A percentile compares a stretch with the other conserved stretches of the same genome.
Evolutionary conservation across 148 eudicot genomes (phyloP).

Genomic region (Pouteria glomerata): DNA sequence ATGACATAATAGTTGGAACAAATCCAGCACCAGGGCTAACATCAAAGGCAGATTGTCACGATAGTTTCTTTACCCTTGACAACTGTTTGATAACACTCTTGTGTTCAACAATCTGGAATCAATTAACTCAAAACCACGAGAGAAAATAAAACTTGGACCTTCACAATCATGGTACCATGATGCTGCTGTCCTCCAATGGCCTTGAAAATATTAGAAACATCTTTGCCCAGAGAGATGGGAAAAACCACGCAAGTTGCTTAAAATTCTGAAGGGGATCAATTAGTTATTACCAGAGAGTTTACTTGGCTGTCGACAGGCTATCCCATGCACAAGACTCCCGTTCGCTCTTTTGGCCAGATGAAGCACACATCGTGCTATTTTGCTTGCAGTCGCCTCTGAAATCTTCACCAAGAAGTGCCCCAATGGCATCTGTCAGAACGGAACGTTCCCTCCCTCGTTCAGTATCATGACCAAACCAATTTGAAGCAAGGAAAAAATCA

Average conservation of each 20-base stretch:
- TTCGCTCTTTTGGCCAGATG: constrained; percentile 26
- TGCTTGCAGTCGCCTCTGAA: constrained; percentile 34
- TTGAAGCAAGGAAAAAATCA: constrained; percentile 53
- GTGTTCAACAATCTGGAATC: no score
- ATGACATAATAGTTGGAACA: no score
- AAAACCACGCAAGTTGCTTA: background rate
- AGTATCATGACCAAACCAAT: constrained; percentile 32
- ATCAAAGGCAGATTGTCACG: no score
- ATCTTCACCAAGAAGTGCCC: constrained; percentile 51
- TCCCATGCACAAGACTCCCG: constrained; percentile 35
- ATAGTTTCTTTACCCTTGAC: no score
- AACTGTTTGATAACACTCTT: no score
- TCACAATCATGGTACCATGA: background rate
- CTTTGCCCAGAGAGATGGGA: no score
- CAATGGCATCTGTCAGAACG: constrained; percentile 36
- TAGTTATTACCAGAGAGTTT: constrained; percentile 12
- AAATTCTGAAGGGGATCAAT: constrained; percentile 9
- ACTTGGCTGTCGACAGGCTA: constrained; percentile 19
- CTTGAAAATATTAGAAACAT: no score
- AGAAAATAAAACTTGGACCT: background rate
- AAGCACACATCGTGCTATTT: constrained; percentile 15
- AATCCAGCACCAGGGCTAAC: no score
- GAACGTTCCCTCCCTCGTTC: constrained; percentile 27
- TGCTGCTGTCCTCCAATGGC: background rate
- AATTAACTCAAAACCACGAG: background rate